Base-by-base conservation (phyloP, 495 filamentous ascomycete species). In the Neurospora sp. region DNA sequence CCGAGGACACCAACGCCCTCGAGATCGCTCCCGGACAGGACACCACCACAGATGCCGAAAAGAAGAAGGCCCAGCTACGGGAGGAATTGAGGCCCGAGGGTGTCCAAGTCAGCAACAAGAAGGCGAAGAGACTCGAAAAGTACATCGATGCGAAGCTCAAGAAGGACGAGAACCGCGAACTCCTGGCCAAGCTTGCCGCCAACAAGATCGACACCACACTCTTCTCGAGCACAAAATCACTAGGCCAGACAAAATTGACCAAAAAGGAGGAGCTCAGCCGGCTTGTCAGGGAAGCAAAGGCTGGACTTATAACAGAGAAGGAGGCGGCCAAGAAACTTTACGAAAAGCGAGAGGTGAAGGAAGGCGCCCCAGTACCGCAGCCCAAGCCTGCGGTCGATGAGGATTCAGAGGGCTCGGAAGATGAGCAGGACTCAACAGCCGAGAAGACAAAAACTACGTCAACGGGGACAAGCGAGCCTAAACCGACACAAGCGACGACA, bases 71-170 rank as follows among this genome's bases (percentile, higher is more conserved):
- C 37, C 78, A 79, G 65, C 72, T 86, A 65, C 84, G 86, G 71
- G 83, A 88, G 71, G 86, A 91, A 75, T 76, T 97, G 65, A 89
- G 86, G 72, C 89, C 90, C n/a, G 87, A 92, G 71, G 87, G 92
- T 69, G 81, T 86, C n/a, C 93, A 92, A 78, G 89, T 97, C 74
- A 95, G 91, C 40, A 86, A 88, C 46, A 97, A 98, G 85, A 99
- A 99, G 83, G 88, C 93, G 71, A 98, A 98, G 83, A 87, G 96
- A 46, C 83, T 99, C 41, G 94, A 98, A 73, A 98, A 98, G 78
- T 99, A 99, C 78, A 97, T 99, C 85, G 95, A 98, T 77, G 96
- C 86, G 69, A 99, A 99, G 85, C 84, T 98, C 8, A 91, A 88
- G 78, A 98, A 98, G 80, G 96, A 99, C 78, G 96, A 98, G 77